A percentile compares a stretch with the other conserved stretches of the same genome.
Conservation (phyloP, 495 filamentous ascomycete species). For the Penicillium subrubescens region DNA sequence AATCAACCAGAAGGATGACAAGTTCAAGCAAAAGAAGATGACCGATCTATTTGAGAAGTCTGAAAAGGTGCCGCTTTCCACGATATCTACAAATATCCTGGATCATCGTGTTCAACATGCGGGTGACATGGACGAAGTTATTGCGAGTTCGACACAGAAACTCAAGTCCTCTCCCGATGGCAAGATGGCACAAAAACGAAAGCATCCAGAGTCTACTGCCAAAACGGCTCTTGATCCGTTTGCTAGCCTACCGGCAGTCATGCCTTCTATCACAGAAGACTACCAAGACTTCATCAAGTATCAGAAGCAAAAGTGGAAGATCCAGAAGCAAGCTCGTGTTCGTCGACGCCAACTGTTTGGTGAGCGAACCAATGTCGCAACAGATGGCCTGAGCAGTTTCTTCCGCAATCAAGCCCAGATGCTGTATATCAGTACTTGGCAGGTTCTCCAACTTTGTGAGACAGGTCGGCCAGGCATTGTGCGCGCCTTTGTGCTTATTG, state of each 20-base stretch:
- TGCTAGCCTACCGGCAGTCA: conserved; percentile 76
- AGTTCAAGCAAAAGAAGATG: conserved; percentile 97
- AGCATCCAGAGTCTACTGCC: conserved; percentile 67
- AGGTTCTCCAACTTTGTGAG: conserved; percentile 82
- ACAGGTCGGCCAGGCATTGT: conserved; percentile 84
- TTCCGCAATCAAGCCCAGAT: conserved; percentile 91
- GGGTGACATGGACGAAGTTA: conserved; percentile 87
- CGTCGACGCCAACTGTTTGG: conserved; percentile 92
- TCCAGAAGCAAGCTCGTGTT: conserved; percentile 89
- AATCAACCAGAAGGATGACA: conserved; percentile 94
- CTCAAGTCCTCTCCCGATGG: conserved; percentile 66
- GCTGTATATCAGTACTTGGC: conserved; percentile 90
- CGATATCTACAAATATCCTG: conserved; percentile 69
- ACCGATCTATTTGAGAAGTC: conserved; percentile 86
- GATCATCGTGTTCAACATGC: conserved; percentile 55
- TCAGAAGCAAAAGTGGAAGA: conserved; percentile 98
- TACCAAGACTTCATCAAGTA: conserved; percentile 90
- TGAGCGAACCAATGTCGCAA: conserved; percentile 68
- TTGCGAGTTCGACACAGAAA: conserved; percentile 65
- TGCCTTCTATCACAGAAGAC: conserved; percentile 85
- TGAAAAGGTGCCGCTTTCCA: conserved; percentile 71
- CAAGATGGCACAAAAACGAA: conserved; percentile 77
- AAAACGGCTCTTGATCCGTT: conserved; percentile 75
- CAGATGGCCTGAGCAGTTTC: conserved; percentile 77
- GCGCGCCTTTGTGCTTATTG: conserved; percentile 87